A percentile compares a stretch with the other conserved stretches of the same genome.
These are phyloP conservation scores for Plasmodium gaboni DNA, from an alignment of 169 alveolate genomes.

Conservation along the genomic window DNA sequence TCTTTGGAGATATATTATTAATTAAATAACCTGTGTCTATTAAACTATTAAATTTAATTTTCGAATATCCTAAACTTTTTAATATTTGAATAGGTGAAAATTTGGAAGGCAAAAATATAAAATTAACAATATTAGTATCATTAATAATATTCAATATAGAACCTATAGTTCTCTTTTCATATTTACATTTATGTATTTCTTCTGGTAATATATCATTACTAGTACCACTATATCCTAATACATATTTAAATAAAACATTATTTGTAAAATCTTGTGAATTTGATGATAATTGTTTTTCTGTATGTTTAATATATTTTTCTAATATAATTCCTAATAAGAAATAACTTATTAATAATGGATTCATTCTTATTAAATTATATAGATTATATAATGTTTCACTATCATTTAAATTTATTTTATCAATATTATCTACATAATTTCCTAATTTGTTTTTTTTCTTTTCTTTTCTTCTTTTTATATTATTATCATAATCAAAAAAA, in stretches of 20 bases:
- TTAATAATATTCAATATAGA: constrained; percentile 86
- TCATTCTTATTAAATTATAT: constrained; percentile 79
- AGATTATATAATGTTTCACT: constrained; percentile 83
- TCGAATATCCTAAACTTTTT: constrained; percentile 42
- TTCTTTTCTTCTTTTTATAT: constrained; percentile 33
- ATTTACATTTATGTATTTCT: constrained; percentile 90
- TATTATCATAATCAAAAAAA: constrained; percentile 52
- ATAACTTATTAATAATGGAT: constrained; percentile 87
- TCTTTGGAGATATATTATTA: constrained; percentile 70
- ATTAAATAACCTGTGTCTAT: constrained; percentile 72
- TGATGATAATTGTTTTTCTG: constrained; percentile 89
- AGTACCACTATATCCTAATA: constrained; percentile 95
- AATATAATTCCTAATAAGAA: constrained; percentile 86
- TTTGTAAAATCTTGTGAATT: constrained; percentile 94
- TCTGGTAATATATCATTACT: constrained; percentile 94
- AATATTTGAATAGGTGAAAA: constrained; percentile 55
- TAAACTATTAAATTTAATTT: constrained; percentile 53
- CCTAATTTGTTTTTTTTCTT: constrained; percentile 24
- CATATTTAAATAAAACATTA: constrained; percentile 87
- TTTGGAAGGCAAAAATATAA: constrained; percentile 72
- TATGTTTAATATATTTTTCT: constrained; percentile 89
- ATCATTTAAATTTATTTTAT: constrained; percentile 88
- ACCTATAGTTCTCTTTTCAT: constrained; percentile 92
- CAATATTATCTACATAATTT: constrained; percentile 77
- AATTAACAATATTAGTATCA: constrained; percentile 71